Conservation (phyloP, 805 yeast species). For the Clavispora vitiphila region DNA sequence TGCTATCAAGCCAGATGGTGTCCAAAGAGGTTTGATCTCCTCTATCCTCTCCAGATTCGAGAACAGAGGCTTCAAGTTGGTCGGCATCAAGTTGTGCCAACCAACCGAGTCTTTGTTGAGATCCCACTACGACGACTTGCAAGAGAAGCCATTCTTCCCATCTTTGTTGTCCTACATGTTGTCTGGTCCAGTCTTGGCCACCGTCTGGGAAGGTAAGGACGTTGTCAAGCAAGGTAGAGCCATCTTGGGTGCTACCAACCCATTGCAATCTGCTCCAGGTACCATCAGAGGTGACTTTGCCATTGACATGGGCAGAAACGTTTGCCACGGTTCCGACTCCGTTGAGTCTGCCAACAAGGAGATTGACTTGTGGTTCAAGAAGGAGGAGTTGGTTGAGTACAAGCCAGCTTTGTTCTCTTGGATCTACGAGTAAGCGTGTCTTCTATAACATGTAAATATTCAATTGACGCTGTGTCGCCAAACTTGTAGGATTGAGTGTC, state of each 20-base stretch:
- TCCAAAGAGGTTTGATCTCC: conserved; percentile 96
- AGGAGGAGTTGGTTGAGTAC: conserved; percentile 92
- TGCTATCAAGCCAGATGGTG: conserved; percentile 98
- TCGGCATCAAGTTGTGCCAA: conserved; percentile 84
- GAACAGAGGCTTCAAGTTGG: conserved; percentile 96
- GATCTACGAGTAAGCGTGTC: conserved; percentile 80
- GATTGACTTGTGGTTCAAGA: conserved; percentile 95
- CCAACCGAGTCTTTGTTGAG: conserved; percentile 86
- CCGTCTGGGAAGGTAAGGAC: conserved; percentile 99
- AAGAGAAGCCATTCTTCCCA: conserved; percentile 96
- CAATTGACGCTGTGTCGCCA: too few relatives aligned
- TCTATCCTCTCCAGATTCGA: conserved; percentile 90
- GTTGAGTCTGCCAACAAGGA: conserved; percentile 97
- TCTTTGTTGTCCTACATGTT: conserved; percentile 92
- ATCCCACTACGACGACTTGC: conserved; percentile 94
- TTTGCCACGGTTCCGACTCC: conserved; percentile 98
- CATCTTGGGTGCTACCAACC: conserved; percentile 98
- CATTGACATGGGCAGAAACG: conserved; percentile 98
- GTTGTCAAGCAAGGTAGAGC: conserved; percentile 98
- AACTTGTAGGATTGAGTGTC: too few relatives aligned
- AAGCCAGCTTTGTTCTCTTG: conserved; percentile 78
- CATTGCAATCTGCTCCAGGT: conserved; percentile 95
- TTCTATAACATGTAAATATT: background rate
- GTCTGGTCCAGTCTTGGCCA: conserved; percentile 98
- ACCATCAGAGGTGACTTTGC: conserved; percentile 99